A percentile compares a stretch with the other conserved stretches of the same genome.
These are phyloP conservation scores for Zelonia costaricensis DNA, from an alignment of 208 protist genomes.

Conservation along the genomic window DNA sequence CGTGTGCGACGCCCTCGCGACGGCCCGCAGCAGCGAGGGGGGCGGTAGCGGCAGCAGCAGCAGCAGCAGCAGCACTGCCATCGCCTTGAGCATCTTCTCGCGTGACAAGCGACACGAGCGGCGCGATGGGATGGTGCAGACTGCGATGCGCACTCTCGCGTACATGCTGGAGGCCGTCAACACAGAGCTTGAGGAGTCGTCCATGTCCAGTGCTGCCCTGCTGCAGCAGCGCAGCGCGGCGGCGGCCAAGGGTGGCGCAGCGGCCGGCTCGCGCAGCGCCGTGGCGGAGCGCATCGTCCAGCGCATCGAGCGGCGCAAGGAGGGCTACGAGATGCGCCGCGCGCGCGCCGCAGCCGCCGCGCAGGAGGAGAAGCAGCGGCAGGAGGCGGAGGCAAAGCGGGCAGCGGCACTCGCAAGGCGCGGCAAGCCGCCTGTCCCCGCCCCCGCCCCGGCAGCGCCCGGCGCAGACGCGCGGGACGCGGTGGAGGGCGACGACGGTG, in stretches of 20 bases:
- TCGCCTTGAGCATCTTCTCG: slow-evolving; percentile 7
- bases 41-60: too few species aligned
- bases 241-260: not conserved
- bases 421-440: too few species aligned
- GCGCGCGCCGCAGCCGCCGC: slow-evolving; percentile 20
- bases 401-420: too few species aligned
- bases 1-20: slow-evolving; percentile 35
- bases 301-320: slow-evolving; percentile 60
- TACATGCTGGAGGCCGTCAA: slow-evolving; percentile 83
- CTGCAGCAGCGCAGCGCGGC: slow-evolving; percentile 27
- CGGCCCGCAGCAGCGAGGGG: slow-evolving; percentile 10
- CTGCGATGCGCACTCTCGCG: slow-evolving; percentile 45
- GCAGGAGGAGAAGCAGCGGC: slow-evolving; percentile 25
- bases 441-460: not conserved
- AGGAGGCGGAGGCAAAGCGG: slow-evolving; percentile 11
- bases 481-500: not conserved
- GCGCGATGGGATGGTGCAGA: slow-evolving; percentile 61
- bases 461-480: too few species aligned
- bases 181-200: slow-evolving; percentile 61
- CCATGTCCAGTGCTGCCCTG: slow-evolving; percentile 33
- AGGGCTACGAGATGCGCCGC: slow-evolving; percentile 47
- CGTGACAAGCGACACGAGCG: slow-evolving; percentile 41
- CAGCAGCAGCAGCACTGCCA: not conserved
- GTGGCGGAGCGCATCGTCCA: slow-evolving; percentile 61
- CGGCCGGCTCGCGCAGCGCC: slow-evolving; percentile 17